Base-by-base conservation (phyloP, 1,284 basidiomycete species). In the Rhizoctonia solani region DNA sequence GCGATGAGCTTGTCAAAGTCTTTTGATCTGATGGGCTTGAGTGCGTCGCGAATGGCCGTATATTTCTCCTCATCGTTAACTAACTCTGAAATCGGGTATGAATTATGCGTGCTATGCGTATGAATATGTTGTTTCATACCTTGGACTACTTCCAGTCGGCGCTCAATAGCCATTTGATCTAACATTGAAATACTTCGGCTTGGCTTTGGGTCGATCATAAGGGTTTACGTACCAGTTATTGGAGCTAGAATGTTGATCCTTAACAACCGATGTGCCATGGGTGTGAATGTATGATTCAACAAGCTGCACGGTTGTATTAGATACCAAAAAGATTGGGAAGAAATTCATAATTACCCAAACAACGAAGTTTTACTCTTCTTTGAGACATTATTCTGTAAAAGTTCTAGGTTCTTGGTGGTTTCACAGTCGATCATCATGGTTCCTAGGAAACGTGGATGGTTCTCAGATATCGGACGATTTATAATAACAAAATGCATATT, bases 351-450 rank as follows among this genome's bases (percentile, higher is more conserved):
- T 52, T 75, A 93, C 94, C 91, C 85, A 77, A 90, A 85, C 47
- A 92, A 74, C 11, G 90, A 87, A 78, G 89, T 82, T 16, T 78
- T 73, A 0, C 85, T 88, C 73, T 86, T 90, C 72, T 83, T 84
- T 46, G 79, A 81, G 1, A 85, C 75, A 73, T 85, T 82, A 75
- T 93, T 97, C 13, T 81, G 84, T 2, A 95, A 88, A 1, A 98
- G 81, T 76, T 98, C 95, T 1, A 98, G 82, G 74, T 95, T 93
- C 53, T 83, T 84, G 0, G 87, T 91, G 0, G 90, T 93, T 67
- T 95, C 93, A 0, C 87, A 83, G 74, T 97, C 95, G 72, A 98
- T 91, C 82, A 96, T 85, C 88, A 97, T 92, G 0, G 92, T 95
- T 0, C 93, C 93, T 76, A 86, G n/a, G n/a, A n/a, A n/a, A n/a